These are phyloP conservation scores for Amniculicola lignicola DNA, from an alignment of 495 filamentous ascomycete genomes.

Conservation along the genomic window DNA sequence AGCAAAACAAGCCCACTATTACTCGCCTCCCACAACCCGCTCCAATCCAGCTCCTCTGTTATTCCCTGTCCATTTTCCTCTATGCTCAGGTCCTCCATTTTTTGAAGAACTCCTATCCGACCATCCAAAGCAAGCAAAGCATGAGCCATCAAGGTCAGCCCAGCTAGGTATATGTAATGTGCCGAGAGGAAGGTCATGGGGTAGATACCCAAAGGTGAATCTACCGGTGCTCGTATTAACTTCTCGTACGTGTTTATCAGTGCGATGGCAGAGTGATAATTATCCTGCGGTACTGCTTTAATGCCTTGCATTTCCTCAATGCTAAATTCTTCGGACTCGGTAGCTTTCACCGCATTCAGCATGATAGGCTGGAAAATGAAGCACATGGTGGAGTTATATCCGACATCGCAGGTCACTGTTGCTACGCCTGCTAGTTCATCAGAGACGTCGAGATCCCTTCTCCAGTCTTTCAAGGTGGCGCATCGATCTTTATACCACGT, in stretches of 20 bases:
- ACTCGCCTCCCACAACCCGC: not conserved
- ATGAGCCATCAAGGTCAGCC: conserved; percentile 15
- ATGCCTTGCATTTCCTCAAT: not conserved
- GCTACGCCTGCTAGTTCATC: conserved; percentile 8
- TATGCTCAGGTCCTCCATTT: conserved; percentile 1
- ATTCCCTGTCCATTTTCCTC: not conserved
- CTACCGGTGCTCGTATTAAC: conserved; percentile 4
- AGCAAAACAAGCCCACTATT: conserved; percentile 11
- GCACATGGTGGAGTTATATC: conserved; percentile 14
- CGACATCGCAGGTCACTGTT: conserved; percentile 16
- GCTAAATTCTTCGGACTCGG: not conserved
- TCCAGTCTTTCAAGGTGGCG: conserved; percentile 6
- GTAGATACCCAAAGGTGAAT: conserved; percentile 4
- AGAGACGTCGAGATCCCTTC: not conserved
- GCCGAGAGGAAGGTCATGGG: conserved; percentile 17
- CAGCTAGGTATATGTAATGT: conserved; percentile 20
- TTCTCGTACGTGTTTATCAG: conserved; percentile 12
- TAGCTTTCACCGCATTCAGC: conserved; percentile 2
- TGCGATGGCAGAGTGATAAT: conserved; percentile 12
- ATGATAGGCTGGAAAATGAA: conserved; percentile 16
- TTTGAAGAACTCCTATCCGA: not conserved
- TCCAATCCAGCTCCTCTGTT: not conserved
- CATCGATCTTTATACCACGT: conserved; percentile 11
- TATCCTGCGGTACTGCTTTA: conserved; percentile 7
- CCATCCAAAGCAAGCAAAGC: conserved; percentile 12